Evolutionary conservation across 305 asterid genomes (phyloP), one percentile per base, ranked within the genome.

Genomic region (Stenogyne calaminthoides): DNA sequence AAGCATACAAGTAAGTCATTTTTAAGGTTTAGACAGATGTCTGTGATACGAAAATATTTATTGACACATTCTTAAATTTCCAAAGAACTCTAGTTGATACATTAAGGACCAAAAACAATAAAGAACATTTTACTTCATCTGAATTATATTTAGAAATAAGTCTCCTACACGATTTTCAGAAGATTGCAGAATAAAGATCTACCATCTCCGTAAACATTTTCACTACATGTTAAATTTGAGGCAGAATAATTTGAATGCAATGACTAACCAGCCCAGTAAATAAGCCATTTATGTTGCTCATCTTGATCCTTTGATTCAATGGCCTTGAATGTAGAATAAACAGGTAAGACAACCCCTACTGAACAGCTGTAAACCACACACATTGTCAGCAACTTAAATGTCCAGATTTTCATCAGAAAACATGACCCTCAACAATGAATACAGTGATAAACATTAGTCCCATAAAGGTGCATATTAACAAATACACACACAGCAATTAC

Each of bases 241-340:
- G 70, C 14, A 63, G 42, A 69, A 46, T 20, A 73, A 1, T 37
- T 37, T 9, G 19, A 46, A 60, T 56, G 65, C 68, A 69, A 61
- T 51, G 57, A 80, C 88, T 72, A 75, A 93, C 97, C 96, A 73
- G 97, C 96, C 97, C 97, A 93, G 65, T 93, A 93, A 29, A 87
- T 5, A 75, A 93, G 96, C 97, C 96, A 91, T 73, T 90, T 93
- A 29, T 84, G 89, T 64, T 88, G 89, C 63, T 88, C 93, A 37
- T 85, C 84, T 76, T 78, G 81, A 77, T 85, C 82, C 65, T 78
- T 85, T 34, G 86, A 49, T 85, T 93, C 97, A 61, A 93, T 89
- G 67, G 98, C 96, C 85, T 89, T 93, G 86, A 88, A 93, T 18
- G 98, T 91, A 51, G 96, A 88, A 85, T 93, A 93, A 69, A 93